phyloP scores from a whole-genome alignment of 164 flowering plant genomes.

The Brasenia schreberi region DNA sequence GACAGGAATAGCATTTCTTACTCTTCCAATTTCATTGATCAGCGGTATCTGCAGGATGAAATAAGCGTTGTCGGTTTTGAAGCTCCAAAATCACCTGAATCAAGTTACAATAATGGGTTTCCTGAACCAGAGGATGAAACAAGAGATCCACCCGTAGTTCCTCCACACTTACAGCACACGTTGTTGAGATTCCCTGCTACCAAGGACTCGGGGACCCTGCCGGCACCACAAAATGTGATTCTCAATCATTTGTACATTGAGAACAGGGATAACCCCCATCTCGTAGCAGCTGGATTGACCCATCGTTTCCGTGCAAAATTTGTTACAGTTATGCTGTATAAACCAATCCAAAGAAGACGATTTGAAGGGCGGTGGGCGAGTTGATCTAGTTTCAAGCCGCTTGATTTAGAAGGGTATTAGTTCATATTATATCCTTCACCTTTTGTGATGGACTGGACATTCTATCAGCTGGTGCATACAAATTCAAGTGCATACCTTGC shows the following conservation, averaged over 20 bases:
- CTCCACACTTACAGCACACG: slow-evolving; percentile 69
- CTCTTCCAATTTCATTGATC: neutral
- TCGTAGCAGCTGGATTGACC: slow-evolving; percentile 86
- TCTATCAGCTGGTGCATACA: neutral
- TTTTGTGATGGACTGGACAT: neutral
- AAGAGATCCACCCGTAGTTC: slow-evolving; percentile 74
- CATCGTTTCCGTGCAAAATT: slow-evolving; percentile 74
- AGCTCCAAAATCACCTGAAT: slow-evolving; percentile 74
- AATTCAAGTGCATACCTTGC: neutral
- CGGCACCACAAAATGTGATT: slow-evolving; percentile 54
- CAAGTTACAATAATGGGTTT: slow-evolving; percentile 64
- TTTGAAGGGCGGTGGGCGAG: neutral
- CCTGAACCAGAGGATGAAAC: slow-evolving; percentile 64
- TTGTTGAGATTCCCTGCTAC: slow-evolving; percentile 36
- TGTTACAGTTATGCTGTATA: slow-evolving; percentile 77
- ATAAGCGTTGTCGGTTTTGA: slow-evolving; percentile 74
- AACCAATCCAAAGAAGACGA: slow-evolving; percentile 73
- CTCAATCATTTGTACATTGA: slow-evolving; percentile 93
- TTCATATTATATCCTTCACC: neutral
- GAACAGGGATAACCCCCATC: slow-evolving; percentile 53
- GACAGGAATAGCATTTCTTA: neutral
- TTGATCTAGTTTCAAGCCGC: neutral
- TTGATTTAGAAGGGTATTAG: neutral
- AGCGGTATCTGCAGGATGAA: slow-evolving; percentile 40
- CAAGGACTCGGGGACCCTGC: slow-evolving; percentile 40